These are phyloP conservation scores for Bryoglossum gracile DNA, from an alignment of 495 filamentous ascomycete species.

Conservation along the genomic window DNA sequence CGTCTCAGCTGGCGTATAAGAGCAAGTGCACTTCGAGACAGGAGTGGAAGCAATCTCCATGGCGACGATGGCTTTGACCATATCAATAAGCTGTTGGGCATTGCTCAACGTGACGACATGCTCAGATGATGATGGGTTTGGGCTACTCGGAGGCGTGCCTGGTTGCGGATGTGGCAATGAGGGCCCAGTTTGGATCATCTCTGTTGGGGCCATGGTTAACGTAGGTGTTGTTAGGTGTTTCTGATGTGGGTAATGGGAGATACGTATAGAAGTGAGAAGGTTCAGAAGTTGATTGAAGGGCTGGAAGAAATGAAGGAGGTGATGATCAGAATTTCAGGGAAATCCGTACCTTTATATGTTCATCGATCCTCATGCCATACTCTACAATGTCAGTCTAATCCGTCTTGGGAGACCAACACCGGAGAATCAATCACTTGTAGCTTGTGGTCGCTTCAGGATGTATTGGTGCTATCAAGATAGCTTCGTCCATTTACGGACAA, in stretches of 20 bases:
- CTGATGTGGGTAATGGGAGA: not conserved
- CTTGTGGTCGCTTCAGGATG: too few relatives aligned
- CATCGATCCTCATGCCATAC: not conserved
- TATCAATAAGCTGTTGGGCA: slow-evolving; percentile 9
- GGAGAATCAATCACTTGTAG: too few relatives aligned
- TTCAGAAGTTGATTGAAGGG: slow-evolving; percentile 5
- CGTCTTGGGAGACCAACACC: not conserved
- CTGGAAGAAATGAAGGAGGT: not conserved
- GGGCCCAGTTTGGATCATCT: slow-evolving; percentile 14
- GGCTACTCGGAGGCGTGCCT: slow-evolving; percentile 13
- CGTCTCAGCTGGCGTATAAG: not conserved
- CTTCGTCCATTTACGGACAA: too few relatives aligned
- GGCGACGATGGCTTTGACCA: slow-evolving; percentile 7
- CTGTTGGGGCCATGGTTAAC: slow-evolving; percentile 11
- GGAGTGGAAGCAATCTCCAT: slow-evolving; percentile 12
- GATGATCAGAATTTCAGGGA: not conserved
- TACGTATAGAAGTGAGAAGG: slow-evolving; percentile 3
- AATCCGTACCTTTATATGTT: not conserved
- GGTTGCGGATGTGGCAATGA: slow-evolving; percentile 1
- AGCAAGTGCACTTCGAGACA: slow-evolving; percentile 11
- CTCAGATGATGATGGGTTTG: slow-evolving; percentile 8
- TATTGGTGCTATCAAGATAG: too few relatives aligned
- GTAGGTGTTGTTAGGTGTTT: not conserved
- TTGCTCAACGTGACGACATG: slow-evolving; percentile 7
- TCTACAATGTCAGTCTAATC: not conserved